Conservation (phyloP, 2,329 filamentous ascomycete species). For the Apiospora marii region DNA sequence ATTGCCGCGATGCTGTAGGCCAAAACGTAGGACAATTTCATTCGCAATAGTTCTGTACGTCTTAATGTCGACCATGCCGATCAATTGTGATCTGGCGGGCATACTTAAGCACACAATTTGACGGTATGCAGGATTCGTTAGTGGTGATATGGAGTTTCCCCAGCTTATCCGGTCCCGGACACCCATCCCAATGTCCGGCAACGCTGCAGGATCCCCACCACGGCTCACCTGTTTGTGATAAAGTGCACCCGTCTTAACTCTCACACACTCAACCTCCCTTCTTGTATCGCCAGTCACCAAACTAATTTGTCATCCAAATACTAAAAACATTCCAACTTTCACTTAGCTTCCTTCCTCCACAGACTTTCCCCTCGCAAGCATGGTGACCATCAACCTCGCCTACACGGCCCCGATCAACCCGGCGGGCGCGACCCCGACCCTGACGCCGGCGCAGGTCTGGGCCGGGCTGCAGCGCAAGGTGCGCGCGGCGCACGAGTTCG, state of each 20-base stretch:
- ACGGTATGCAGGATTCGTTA: neutral
- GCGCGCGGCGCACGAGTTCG: conserved; percentile 46
- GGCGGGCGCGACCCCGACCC: conserved; percentile 35
- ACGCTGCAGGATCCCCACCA: neutral
- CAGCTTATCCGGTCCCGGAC: conserved; percentile 3
- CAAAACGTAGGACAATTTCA: too few species aligned
- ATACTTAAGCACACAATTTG: neutral
- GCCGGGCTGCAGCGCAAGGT: conserved; percentile 47
- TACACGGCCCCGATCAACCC: conserved; percentile 49
- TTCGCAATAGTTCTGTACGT: too few species aligned
- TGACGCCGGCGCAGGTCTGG: conserved; percentile 46
- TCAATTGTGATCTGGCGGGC: neutral
- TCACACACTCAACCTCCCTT: neutral
- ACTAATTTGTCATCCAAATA: too few species aligned
- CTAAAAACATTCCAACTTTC: too few species aligned
- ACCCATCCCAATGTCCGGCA: neutral
- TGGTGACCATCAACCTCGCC: conserved; percentile 45
- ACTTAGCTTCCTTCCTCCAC: too few species aligned
- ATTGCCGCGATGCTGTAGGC: too few species aligned
- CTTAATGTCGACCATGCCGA: neutral
- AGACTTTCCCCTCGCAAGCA: conserved; percentile 30
- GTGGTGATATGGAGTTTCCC: neutral
- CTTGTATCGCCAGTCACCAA: too few species aligned
- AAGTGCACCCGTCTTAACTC: neutral
- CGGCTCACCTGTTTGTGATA: neutral